Conservation (phyloP, 2,329 filamentous ascomycete genomes). For the Trichoderma oligosporum region DNA sequence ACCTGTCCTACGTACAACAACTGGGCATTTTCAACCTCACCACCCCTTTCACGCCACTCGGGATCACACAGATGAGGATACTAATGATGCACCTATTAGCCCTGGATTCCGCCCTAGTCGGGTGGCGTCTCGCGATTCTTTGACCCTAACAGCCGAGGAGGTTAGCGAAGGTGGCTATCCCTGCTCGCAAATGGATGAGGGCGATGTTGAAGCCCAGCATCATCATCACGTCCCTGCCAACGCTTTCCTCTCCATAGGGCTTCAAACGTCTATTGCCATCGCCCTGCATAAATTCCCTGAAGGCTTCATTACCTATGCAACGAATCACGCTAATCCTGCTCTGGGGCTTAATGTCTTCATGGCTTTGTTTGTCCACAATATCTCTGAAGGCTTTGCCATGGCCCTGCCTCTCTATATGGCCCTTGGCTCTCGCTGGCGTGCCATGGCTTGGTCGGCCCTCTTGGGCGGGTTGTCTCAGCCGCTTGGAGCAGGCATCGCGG, state of each 20-base stretch:
- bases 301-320: constrained; percentile 86
- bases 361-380: constrained; percentile 96
- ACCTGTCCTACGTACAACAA: constrained; percentile 42
- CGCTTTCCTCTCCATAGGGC: constrained; percentile 87
- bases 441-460: constrained; percentile 79
- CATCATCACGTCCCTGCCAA: constrained; percentile 96
- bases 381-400: constrained; percentile 94
- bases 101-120: constrained; percentile 37
- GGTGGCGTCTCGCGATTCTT: constrained; percentile 38
- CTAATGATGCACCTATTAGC: constrained; percentile 30
- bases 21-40: constrained; percentile 33
- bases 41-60: constrained; percentile 27
- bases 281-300: constrained; percentile 94
- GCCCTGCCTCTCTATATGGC: constrained; percentile 90
- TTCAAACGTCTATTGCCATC: constrained; percentile 93
- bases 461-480: constrained; percentile 87
- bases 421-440: constrained; percentile 71
- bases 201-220: constrained; percentile 56
- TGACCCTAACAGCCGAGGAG: constrained; percentile 28
- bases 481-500: constrained; percentile 77
- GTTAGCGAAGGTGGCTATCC: constrained; percentile 23
- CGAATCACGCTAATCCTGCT: constrained; percentile 88
- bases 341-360: constrained; percentile 92
- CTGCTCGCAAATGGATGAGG: constrained; percentile 32
- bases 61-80: constrained; percentile 28